These are phyloP conservation scores for Stylosanthes scabra DNA, from an alignment of 331 rosid genomes.

Conservation along the genomic window DNA sequence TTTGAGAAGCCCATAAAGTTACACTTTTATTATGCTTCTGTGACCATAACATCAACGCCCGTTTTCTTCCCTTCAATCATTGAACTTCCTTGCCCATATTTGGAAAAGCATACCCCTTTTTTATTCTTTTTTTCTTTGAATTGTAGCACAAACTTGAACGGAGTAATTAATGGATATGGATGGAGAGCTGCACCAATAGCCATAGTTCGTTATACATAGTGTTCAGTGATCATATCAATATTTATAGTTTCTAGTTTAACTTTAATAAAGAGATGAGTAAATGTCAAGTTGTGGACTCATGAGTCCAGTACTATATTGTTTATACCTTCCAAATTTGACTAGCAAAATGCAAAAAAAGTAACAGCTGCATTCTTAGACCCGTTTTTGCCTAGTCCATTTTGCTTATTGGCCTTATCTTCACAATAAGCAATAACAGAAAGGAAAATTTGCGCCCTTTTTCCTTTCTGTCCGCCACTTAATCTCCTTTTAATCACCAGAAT, in stretches of 20 bases:
- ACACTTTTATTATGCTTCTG: slow-evolving; percentile 33
- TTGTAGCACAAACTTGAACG: not conserved
- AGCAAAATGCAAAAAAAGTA: not conserved
- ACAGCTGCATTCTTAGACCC: not conserved
- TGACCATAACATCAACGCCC: not conserved
- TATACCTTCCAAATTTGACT: slow-evolving; percentile 16
- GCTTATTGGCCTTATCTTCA: not conserved
- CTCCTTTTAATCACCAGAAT: slow-evolving; percentile 5
- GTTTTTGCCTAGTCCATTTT: not conserved
- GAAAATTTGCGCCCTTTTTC: not conserved
- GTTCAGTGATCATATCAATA: too few relatives aligned
- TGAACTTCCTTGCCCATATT: slow-evolving; percentile 22
- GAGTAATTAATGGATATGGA: not conserved
- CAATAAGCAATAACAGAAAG: not conserved
- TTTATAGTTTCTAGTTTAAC: too few relatives aligned
- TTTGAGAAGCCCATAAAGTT: slow-evolving; percentile 37
- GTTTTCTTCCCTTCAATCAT: slow-evolving; percentile 39
- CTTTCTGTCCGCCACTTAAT: slow-evolving; percentile 3
- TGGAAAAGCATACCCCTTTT: not conserved
- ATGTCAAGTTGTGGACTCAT: not conserved
- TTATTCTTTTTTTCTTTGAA: not conserved
- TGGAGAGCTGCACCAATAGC: not conserved
- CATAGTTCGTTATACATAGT: too few relatives aligned
- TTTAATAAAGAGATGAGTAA: not conserved
- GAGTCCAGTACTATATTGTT: not conserved